phyloP scores from a whole-genome alignment of 2,329 filamentous ascomycete genomes.

The Phaeosphaeria sp. region DNA sequence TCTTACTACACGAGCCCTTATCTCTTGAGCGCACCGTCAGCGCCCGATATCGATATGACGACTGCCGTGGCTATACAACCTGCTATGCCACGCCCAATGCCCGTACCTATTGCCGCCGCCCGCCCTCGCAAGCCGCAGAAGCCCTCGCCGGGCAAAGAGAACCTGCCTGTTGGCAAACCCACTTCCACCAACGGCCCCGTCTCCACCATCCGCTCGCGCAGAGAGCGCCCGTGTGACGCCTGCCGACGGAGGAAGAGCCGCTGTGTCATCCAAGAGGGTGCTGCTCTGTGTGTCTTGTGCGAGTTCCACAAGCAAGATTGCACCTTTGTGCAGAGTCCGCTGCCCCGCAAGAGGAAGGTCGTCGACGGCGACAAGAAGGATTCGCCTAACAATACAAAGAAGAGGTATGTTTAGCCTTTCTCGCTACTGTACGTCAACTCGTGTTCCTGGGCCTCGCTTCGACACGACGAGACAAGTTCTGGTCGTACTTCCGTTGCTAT shows the following conservation, averaged over 20 bases:
- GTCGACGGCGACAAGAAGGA: constrained; percentile 69
- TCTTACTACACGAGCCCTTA: constrained; percentile 30
- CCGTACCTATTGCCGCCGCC: constrained; percentile 56
- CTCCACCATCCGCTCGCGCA: constrained; percentile 48
- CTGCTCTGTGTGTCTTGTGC: constrained; percentile 75
- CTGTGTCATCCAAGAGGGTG: constrained; percentile 80
- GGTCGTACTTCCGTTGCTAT: constrained; percentile 9
- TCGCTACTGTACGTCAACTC: constrained; percentile 15
- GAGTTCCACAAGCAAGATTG: constrained; percentile 80
- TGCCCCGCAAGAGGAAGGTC: constrained; percentile 80
- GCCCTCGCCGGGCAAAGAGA: constrained; percentile 53
- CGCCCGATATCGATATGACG: constrained; percentile 51
- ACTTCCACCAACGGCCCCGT: constrained; percentile 42
- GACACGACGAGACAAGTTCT: constrained; percentile 6
- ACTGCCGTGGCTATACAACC: constrained; percentile 57
- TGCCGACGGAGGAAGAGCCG: constrained; percentile 76
- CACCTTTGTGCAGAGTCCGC: constrained; percentile 78
- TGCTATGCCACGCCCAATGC: constrained; percentile 52
- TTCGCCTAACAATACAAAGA: constrained; percentile 63
- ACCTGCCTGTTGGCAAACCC: constrained; percentile 48
- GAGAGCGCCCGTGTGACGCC: constrained; percentile 64
- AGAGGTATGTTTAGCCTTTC: constrained; percentile 66
- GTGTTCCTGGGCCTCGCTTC: constrained; percentile 15
- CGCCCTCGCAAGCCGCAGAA: constrained; percentile 50
- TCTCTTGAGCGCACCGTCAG: constrained; percentile 31